These are phyloP conservation scores for Aspergillus unguis DNA, from an alignment of 2,329 filamentous ascomycete species.

Conservation along the genomic window DNA sequence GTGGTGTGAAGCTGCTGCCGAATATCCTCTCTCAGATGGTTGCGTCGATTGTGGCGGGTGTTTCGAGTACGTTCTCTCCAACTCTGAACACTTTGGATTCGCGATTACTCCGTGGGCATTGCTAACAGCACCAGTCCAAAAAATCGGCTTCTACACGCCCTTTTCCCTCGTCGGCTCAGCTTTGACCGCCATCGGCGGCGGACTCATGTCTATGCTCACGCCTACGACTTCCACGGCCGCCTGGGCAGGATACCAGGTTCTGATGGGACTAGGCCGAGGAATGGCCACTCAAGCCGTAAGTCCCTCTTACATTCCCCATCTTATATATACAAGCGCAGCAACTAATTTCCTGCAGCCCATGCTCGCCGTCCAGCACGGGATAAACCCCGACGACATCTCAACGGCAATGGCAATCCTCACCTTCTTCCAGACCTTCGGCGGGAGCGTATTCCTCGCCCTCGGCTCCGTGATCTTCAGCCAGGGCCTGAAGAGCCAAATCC, in stretches of 20 bases:
- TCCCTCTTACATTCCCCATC: neutral
- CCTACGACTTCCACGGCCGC: slow-evolving; percentile 33
- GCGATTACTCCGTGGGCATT: neutral
- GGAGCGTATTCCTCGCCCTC: slow-evolving; percentile 51
- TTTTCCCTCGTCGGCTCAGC: slow-evolving; percentile 27
- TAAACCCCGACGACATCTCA: slow-evolving; percentile 36
- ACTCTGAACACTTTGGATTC: neutral
- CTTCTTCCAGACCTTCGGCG: slow-evolving; percentile 43
- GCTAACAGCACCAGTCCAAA: slow-evolving; percentile 18
- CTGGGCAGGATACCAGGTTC: slow-evolving; percentile 50
- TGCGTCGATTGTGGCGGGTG: slow-evolving; percentile 32
- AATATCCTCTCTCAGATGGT: slow-evolving; percentile 33
- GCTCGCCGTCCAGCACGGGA: slow-evolving; percentile 41
- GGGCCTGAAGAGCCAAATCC: slow-evolving; percentile 34
- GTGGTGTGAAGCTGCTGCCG: slow-evolving; percentile 27
- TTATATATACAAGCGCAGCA: slow-evolving; percentile 15
- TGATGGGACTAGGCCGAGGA: slow-evolving; percentile 46
- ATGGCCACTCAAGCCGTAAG: slow-evolving; percentile 24
- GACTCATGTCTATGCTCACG: slow-evolving; percentile 43
- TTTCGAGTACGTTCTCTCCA: slow-evolving; percentile 23
- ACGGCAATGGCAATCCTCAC: slow-evolving; percentile 41
- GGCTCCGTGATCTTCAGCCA: slow-evolving; percentile 51
- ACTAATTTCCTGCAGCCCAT: slow-evolving; percentile 21
- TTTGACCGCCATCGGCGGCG: slow-evolving; percentile 35
- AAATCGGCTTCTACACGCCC: slow-evolving; percentile 35